phyloP scores from a whole-genome alignment of 2,329 filamentous ascomycete species.

The Chaetothyriales sp. region DNA sequence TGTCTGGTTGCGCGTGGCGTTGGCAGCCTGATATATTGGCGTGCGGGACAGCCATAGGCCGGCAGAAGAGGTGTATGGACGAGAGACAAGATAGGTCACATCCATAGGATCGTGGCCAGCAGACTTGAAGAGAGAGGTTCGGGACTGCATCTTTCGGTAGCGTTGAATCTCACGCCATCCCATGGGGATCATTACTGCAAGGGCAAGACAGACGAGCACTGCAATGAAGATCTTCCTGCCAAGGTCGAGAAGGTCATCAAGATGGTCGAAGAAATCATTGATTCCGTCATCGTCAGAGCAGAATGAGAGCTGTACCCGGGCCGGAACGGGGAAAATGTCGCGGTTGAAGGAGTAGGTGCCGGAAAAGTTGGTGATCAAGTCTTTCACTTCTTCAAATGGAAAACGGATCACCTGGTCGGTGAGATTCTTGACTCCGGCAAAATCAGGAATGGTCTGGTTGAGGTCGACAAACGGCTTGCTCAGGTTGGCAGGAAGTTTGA shows the following conservation, averaged over 20 bases:
- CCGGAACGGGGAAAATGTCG: conserved; percentile 62
- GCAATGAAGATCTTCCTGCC: conserved; percentile 62
- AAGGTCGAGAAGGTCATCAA: conserved; percentile 50
- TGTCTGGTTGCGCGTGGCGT: conserved; percentile 48
- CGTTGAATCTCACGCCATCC: conserved; percentile 63
- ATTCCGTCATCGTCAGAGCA: conserved; percentile 76
- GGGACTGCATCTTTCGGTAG: conserved; percentile 58
- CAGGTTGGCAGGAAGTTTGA: conserved; percentile 55
- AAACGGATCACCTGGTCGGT: conserved; percentile 58
- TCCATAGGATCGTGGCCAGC: conserved; percentile 68
- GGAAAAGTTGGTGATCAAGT: conserved; percentile 55
- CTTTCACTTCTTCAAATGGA: conserved; percentile 69
- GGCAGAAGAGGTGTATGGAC: conserved; percentile 56
- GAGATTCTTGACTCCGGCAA: conserved; percentile 68
- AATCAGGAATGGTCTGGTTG: conserved; percentile 66
- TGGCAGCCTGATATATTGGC: conserved; percentile 45
- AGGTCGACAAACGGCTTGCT: conserved; percentile 54
- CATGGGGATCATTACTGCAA: conserved; percentile 63
- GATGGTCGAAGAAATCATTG: conserved; percentile 62
- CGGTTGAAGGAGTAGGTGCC: conserved; percentile 64
- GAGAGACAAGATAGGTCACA: conserved; percentile 71
- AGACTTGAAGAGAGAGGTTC: conserved; percentile 49
- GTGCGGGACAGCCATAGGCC: conserved; percentile 43
- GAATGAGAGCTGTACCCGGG: conserved; percentile 70
- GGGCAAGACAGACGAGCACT: conserved; percentile 55